Conservation (phyloP, 352 stramenopile genomes). For the Globisporangium sylvaticum region DNA sequence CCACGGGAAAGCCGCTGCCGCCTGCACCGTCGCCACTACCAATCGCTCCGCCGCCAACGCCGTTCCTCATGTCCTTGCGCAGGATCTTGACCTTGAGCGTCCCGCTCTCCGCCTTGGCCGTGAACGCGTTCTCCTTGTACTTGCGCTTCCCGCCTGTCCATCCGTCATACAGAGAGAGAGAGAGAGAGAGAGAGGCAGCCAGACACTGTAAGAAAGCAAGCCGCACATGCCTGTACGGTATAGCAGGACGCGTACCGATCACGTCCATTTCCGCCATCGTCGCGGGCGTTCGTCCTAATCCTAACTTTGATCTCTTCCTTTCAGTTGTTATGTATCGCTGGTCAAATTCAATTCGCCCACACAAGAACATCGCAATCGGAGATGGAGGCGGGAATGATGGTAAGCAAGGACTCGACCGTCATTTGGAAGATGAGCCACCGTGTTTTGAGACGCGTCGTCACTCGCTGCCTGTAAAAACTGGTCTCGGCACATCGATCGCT, state of each 20-base stretch:
- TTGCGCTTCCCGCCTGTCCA: conserved; percentile 56
- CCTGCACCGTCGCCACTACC: background rate
- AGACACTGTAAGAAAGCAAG: background rate
- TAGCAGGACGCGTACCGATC: conserved; percentile 14
- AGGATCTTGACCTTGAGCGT: conserved; percentile 81
- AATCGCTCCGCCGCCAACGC: background rate
- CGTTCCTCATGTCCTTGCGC: conserved; percentile 34
- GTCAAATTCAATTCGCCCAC: background rate
- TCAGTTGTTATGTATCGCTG: background rate
- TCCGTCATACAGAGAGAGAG: background rate
- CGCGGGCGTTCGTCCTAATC: background rate
- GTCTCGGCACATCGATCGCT: background rate
- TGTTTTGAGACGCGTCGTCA: background rate
- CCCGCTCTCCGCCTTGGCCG: conserved; percentile 66
- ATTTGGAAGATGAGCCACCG: background rate
- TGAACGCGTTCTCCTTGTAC: conserved; percentile 72
- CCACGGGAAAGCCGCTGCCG: conserved; percentile 6
- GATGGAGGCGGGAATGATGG: conserved; percentile 6
- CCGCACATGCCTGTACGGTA: background rate
- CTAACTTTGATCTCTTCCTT: background rate
- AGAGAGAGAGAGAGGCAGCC: background rate
- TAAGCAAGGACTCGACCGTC: background rate
- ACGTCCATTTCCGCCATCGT: conserved; percentile 15
- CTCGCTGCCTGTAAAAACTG: background rate
- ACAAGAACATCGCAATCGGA: background rate